These are phyloP conservation scores for Amanita pseudoporphyria DNA, from an alignment of 768 basidiomycete genomes.

Conservation along the genomic window DNA sequence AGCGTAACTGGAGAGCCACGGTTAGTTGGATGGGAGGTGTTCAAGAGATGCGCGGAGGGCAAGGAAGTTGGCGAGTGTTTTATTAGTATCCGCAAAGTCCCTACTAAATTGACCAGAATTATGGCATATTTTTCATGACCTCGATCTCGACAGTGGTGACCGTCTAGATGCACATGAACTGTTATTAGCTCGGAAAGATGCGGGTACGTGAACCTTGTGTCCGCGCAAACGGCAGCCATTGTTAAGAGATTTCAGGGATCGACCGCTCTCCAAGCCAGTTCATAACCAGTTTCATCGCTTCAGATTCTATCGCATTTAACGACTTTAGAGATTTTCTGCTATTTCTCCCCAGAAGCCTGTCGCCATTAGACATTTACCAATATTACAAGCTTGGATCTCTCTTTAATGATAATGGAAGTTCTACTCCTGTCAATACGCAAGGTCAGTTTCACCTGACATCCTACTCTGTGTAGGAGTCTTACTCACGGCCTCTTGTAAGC, in stretches of 20 bases:
- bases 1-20: slow-evolving; percentile 27
- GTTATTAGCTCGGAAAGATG: slow-evolving; percentile 42
- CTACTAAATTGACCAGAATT: slow-evolving; percentile 44
- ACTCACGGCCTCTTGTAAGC: slow-evolving; percentile 31
- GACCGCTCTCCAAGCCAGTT: slow-evolving; percentile 65
- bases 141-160: slow-evolving; percentile 87
- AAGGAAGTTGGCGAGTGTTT: slow-evolving; percentile 68
- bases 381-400: slow-evolving; percentile 67
- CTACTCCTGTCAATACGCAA: slow-evolving; percentile 74
- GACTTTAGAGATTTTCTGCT: slow-evolving; percentile 90
- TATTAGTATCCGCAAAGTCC: slow-evolving; percentile 7
- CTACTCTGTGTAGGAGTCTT: slow-evolving; percentile 1
- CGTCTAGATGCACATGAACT: slow-evolving; percentile 52
- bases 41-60: slow-evolving; percentile 63
- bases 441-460: slow-evolving; percentile 34
- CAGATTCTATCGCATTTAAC: slow-evolving; percentile 62
- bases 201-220: slow-evolving; percentile 37
- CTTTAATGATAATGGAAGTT: slow-evolving; percentile 68
- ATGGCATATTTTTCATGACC: slow-evolving; percentile 85
- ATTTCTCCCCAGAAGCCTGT: slow-evolving; percentile 72
- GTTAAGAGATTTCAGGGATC: slow-evolving; percentile 45
- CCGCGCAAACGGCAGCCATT: neutral
- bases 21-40: slow-evolving; percentile 60
- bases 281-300: slow-evolving; percentile 67
- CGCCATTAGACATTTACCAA: slow-evolving; percentile 76